A percentile compares a stretch with the other conserved stretches of the same genome.
phyloP scores from a whole-genome alignment of 495 filamentous ascomycete genomes.

The Penicillium bialowiezense region DNA sequence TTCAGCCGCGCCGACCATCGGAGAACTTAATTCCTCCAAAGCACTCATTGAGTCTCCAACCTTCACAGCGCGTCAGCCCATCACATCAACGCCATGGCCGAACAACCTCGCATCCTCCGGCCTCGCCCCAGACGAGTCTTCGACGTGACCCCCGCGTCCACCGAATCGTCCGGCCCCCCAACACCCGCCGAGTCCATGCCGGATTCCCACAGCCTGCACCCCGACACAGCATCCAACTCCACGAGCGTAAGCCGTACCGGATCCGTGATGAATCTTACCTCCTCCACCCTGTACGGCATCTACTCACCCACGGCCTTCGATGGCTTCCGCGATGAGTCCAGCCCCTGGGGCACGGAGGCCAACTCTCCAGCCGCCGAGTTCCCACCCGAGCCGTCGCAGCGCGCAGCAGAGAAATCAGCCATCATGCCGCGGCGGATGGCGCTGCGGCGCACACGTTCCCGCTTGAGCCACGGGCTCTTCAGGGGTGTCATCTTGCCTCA shows the following conservation, averaged over 20 bases:
- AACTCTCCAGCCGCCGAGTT: constrained; percentile 51
- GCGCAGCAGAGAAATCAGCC: constrained; percentile 23
- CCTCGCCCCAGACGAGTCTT: constrained; percentile 77
- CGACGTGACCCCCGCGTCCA: constrained; percentile 54
- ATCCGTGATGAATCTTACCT: constrained; percentile 83
- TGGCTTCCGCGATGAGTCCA: constrained; percentile 47
- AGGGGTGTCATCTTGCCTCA: constrained; percentile 45
- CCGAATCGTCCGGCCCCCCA: constrained; percentile 50
- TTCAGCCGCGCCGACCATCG: constrained; percentile 1
- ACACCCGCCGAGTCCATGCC: constrained; percentile 42
- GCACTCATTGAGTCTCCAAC: background rate
- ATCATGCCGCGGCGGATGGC: constrained; percentile 29
- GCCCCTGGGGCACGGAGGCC: constrained; percentile 71
- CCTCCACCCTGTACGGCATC: constrained; percentile 86
- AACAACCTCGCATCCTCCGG: constrained; percentile 57
- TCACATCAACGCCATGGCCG: constrained; percentile 32
- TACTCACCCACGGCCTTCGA: constrained; percentile 67
- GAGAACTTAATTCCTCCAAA: constrained; percentile 7
- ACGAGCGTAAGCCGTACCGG: constrained; percentile 57
- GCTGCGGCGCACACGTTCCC: constrained; percentile 34
- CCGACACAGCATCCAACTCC: constrained; percentile 25
- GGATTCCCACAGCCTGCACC: constrained; percentile 29
- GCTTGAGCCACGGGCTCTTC: constrained; percentile 42
- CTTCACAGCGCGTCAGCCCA: background rate
- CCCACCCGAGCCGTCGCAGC: constrained; percentile 25